Conservation (phyloP, 805 yeast species). For the Yueomyces sinensis region DNA sequence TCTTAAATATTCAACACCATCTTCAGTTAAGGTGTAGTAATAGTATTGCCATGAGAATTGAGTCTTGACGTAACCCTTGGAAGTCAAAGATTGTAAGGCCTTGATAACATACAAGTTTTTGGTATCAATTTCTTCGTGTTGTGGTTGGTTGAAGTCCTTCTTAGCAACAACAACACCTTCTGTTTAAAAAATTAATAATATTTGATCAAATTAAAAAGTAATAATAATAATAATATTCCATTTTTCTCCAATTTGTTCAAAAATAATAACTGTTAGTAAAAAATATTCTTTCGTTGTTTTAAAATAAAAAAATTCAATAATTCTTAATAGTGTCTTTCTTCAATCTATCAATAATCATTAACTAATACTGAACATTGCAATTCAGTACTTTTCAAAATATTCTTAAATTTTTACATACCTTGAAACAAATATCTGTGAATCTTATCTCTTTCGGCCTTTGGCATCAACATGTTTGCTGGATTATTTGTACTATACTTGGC, state of each 20-base stretch:
- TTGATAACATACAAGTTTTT: slow-evolving; percentile 95
- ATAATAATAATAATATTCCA: too few relatives aligned
- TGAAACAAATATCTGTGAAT: slow-evolving; percentile 98
- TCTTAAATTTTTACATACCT: slow-evolving; percentile 48
- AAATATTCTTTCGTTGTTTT: too few relatives aligned
- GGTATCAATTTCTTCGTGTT: slow-evolving; percentile 97
- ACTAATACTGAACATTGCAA: neutral
- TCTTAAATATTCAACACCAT: slow-evolving; percentile 97
- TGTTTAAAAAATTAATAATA: slow-evolving; percentile 18
- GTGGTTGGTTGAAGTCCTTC: slow-evolving; percentile 95
- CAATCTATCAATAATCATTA: too few relatives aligned
- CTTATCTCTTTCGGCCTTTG: slow-evolving; percentile 99
- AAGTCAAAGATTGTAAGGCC: slow-evolving; percentile 98
- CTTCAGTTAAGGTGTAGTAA: slow-evolving; percentile 99
- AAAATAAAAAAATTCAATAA: too few relatives aligned
- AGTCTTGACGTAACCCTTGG: slow-evolving; percentile 98
- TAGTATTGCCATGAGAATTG: slow-evolving; percentile 99
- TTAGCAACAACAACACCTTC: slow-evolving; percentile 99
- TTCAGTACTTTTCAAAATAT: too few relatives aligned
- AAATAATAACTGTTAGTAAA: too few relatives aligned
- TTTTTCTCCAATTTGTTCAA: too few relatives aligned
- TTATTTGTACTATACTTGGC: too few relatives aligned
- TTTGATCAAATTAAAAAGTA: neutral
- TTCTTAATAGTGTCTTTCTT: too few relatives aligned
- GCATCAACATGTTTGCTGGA: slow-evolving; percentile 78